Base-by-base conservation (phyloP, 2,329 filamentous ascomycete genomes). In the Fusarium siculi region DNA sequence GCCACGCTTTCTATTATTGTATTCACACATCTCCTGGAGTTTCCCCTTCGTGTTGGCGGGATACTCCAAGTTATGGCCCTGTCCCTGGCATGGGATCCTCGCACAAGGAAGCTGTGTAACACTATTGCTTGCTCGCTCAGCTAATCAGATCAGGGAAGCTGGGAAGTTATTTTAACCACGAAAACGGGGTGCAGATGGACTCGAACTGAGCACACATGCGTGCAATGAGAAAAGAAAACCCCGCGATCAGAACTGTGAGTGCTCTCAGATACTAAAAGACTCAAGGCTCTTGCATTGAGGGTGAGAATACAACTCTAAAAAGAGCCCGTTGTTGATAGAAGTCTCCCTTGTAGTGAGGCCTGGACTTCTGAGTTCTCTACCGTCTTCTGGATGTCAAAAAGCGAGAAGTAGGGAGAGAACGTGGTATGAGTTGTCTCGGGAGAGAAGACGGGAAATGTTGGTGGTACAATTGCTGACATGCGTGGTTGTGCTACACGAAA, bases 11-110 rank as follows among this genome's bases (percentile, higher is more conserved):
- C 18, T 34, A 19, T 10, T 28, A 4, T 16, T 40, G 5, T 8
- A 23, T 18, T 28, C 12, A 9, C 4, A 10, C 10, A 23, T 12
- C 23, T n/a, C 9, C 1, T 9, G 1, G 9, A 23, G 25, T 14
- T 12, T 0, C 18, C 7, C 5, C 16, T 56, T 68, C 37, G 57
- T 68, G 52, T 54, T 53, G 16, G 54, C 28, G n/a, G 60, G 14
- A 63, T n/a, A 43, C 23, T 34, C 43, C 63, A 44, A 28, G 49
- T 32, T 49, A 42, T 47, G 59, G 59, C 30, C 30, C 56, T 59
- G 72, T 56, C 52, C 72, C 73, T 74, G 69, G 46, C 69, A 60
- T 62, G 21, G 36, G 54, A 42, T 42, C 23, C 9, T 61, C 43
- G 16, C 28, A 39, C 18, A 23, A 7, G 4, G 10, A 46, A 21